Evolutionary conservation across 108 stramenopile genomes (phyloP).

Genomic region (Fragilariopsis cylindrus): DNA sequence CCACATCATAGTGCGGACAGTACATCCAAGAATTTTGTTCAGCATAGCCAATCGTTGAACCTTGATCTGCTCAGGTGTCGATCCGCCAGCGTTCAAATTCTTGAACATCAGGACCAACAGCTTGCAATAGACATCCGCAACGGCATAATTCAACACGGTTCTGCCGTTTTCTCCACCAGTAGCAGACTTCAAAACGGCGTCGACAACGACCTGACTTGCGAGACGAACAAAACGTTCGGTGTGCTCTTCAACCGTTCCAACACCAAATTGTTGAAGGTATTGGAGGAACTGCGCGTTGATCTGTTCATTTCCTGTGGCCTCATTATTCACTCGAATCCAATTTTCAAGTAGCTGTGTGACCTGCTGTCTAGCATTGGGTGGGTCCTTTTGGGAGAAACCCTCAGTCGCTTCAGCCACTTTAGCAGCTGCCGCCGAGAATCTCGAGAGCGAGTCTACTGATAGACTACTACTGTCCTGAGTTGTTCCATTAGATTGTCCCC

Average conservation of each 20-base stretch:
- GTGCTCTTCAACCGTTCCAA: conserved; percentile 88
- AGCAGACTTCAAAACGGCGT: conserved; percentile 72
- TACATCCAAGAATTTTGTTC: conserved; percentile 89
- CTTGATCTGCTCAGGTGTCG: conserved; percentile 53
- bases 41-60: conserved; percentile 77
- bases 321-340: conserved; percentile 95
- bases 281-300: conserved; percentile 87
- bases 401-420: conserved; percentile 73
- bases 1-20: conserved; percentile 82
- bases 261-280: conserved; percentile 86
- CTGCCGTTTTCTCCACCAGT: conserved; percentile 37
- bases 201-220: conserved; percentile 88
- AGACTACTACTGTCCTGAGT: conserved; percentile 70
- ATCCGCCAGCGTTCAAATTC: conserved; percentile 71
- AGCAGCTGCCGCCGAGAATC: conserved; percentile 50
- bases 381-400: conserved; percentile 66
- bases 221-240: conserved; percentile 96
- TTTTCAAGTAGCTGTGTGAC: conserved; percentile 90
- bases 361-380: conserved; percentile 79
- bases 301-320: conserved; percentile 85
- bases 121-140: conserved; percentile 92
- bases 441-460: conserved; percentile 59
- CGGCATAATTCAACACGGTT: conserved; percentile 71
- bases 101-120: conserved; percentile 90
- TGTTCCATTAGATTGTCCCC: background rate